phyloP scores from a whole-genome alignment of 805 yeast species.

The Kockiozyma suomiensis region DNA sequence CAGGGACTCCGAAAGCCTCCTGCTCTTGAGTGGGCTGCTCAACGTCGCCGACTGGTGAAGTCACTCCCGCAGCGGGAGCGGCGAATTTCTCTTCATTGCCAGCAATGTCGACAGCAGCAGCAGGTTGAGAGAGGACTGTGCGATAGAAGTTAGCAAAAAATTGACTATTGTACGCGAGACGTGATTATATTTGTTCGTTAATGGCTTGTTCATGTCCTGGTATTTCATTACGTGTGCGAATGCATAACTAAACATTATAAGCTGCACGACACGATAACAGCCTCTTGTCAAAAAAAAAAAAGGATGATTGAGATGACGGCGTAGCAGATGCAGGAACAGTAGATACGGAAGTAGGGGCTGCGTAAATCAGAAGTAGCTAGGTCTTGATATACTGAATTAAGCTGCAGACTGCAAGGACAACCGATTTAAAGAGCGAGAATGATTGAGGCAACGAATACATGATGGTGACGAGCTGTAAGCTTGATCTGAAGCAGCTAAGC shows the following conservation, averaged over 20 bases:
- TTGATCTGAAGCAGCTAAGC: too few species aligned
- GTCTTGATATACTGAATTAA: too few species aligned
- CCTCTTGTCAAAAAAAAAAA: too few species aligned
- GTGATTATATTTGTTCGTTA: background rate
- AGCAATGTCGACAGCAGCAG: background rate
- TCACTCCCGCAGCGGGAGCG: background rate
- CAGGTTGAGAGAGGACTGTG: background rate
- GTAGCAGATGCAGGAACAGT: background rate
- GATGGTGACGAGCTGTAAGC: too few species aligned
- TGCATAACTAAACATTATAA: too few species aligned
- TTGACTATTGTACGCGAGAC: background rate
- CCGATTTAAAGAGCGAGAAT: too few species aligned
- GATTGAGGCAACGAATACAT: too few species aligned
- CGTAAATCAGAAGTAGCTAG: too few species aligned
- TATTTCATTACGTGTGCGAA: too few species aligned
- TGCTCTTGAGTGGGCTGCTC: background rate
- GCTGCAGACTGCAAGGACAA: too few species aligned
- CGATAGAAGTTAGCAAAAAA: background rate
- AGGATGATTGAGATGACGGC: too few species aligned
- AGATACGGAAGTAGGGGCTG: background rate
- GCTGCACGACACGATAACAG: too few species aligned
- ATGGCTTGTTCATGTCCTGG: background rate
- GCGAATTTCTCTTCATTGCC: background rate
- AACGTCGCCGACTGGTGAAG: background rate
- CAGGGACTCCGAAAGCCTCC: background rate